Base-by-base conservation (phyloP, 805 yeast species). In the Kodamaea hsintzibuensis region DNA sequence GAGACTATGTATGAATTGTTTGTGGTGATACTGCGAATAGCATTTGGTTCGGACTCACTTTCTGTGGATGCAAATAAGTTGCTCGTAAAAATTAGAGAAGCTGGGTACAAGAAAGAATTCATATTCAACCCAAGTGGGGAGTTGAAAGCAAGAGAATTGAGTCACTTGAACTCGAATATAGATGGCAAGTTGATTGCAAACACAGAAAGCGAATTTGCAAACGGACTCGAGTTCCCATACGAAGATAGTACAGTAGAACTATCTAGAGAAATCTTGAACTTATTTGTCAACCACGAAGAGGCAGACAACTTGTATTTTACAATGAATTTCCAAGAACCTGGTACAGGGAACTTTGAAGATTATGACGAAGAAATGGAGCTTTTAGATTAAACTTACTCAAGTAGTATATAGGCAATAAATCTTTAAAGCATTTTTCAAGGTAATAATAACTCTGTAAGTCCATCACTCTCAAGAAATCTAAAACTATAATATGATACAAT, bases 301-400 rank as follows among this genome's bases (percentile, higher is more conserved):
- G 90, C 91, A 0, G 96, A 91, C 67, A 82, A 83, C 51, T 71
- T 90, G 57, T 89, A 83, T 65, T 71, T 80, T 54, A 83, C 89
- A 54, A 86, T 89, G 83, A 83, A 83, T 57, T 70, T 69, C 55
- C 76, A 68, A 50, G 67, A 55, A 8, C 30, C 33, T 33, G 44
- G 47, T 14, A 35, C 47, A 16, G 37, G 22, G 7, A 25, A 48
- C 10, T 40, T 35, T 25, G 51, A 48, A 27, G 57, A 52, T 27
- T 37, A 51, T 17, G 55, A 61, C 10, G 60, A 59, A 42, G 69
- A 66, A 10, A 48, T 48, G 51, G 37, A 16, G 7, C 12, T 48
- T 10, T 17, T 50, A 67, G 64, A 46, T 63, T 65, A 69, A 68
- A n/a, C n/a, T n/a, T n/a, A n/a, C n/a, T n/a, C n/a, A n/a, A n/a